These are phyloP conservation scores for Fusarium dlaminii DNA, from an alignment of 2,329 filamentous ascomycete genomes.

Conservation along the genomic window DNA sequence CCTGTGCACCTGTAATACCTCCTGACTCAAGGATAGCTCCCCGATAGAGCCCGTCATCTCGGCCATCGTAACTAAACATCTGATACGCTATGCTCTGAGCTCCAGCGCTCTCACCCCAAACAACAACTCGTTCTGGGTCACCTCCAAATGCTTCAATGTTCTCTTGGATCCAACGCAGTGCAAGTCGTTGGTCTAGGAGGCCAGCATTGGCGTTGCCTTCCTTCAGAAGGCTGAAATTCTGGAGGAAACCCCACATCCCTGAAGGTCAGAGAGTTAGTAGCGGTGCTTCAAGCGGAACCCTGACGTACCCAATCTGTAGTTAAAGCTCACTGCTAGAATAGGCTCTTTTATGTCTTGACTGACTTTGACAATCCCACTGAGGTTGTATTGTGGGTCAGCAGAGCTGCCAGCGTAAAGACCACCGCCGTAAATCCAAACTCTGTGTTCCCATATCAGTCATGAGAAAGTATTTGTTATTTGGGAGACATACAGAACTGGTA, in stretches of 20 bases:
- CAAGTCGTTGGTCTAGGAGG: slow-evolving; percentile 59
- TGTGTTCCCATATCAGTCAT: background rate
- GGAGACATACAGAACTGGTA: slow-evolving; percentile 49
- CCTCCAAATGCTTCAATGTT: slow-evolving; percentile 64
- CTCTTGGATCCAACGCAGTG: slow-evolving; percentile 61
- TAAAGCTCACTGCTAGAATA: slow-evolving; percentile 63
- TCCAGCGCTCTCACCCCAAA: slow-evolving; percentile 60
- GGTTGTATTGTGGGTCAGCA: slow-evolving; percentile 56
- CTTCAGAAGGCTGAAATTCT: slow-evolving; percentile 54
- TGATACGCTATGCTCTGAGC: slow-evolving; percentile 57
- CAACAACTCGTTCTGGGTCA: slow-evolving; percentile 55
- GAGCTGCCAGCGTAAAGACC: slow-evolving; percentile 61
- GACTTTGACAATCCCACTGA: slow-evolving; percentile 55
- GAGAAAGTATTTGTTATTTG: accelerated
- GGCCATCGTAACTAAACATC: slow-evolving; percentile 63
- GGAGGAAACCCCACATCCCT: slow-evolving; percentile 62
- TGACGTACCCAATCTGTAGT: slow-evolving; percentile 57
- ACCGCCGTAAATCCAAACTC: slow-evolving; percentile 68
- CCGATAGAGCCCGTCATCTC: slow-evolving; percentile 64
- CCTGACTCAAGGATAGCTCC: slow-evolving; percentile 65
- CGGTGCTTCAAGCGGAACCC: background rate
- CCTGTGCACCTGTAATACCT: slow-evolving; percentile 41
- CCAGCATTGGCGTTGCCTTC: slow-evolving; percentile 60
- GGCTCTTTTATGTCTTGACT: slow-evolving; percentile 62
- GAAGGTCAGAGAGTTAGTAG: background rate